A percentile compares a stretch with the other conserved stretches of the same genome.
These are phyloP conservation scores for Stevia rebaudiana DNA, from an alignment of 140 eudicot species.

Conservation along the genomic window DNA sequence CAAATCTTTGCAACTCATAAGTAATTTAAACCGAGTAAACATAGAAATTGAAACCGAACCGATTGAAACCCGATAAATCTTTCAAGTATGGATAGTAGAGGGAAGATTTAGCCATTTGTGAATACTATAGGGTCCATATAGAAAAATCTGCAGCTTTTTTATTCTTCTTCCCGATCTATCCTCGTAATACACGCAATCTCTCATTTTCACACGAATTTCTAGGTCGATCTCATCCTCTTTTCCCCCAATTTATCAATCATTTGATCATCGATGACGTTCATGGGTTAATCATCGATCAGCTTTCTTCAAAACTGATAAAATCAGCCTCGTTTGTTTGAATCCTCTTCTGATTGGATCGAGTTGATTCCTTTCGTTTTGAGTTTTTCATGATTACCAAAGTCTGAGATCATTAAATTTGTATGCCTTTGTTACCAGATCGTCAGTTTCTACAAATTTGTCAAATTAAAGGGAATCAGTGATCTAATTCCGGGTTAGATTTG, in stretches of 20 bases:
- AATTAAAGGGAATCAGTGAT: neutral
- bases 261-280: slow-evolving; percentile 14
- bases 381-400: neutral
- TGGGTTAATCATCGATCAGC: neutral
- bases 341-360: slow-evolving; percentile 6
- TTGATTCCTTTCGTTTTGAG: neutral
- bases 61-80: too few species aligned
- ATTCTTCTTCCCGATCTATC: slow-evolving; percentile 28
- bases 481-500: neutral
- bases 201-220: slow-evolving; percentile 7
- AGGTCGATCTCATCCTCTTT: slow-evolving; percentile 22
- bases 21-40: too few species aligned
- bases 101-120: neutral
- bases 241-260: slow-evolving; percentile 18
- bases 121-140: neutral
- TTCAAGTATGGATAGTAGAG: neutral
- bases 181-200: slow-evolving; percentile 33
- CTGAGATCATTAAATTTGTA: neutral
- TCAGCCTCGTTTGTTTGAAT: slow-evolving; percentile 1
- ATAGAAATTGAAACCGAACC: too few species aligned
- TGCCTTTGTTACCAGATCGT: neutral
- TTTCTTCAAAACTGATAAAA: neutral
- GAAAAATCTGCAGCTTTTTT: slow-evolving; percentile 15
- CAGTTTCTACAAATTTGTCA: neutral
- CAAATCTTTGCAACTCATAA: too few species aligned